These are phyloP conservation scores for Flaveria brownii DNA, from an alignment of 129 eudicot species.

Conservation along the genomic window DNA sequence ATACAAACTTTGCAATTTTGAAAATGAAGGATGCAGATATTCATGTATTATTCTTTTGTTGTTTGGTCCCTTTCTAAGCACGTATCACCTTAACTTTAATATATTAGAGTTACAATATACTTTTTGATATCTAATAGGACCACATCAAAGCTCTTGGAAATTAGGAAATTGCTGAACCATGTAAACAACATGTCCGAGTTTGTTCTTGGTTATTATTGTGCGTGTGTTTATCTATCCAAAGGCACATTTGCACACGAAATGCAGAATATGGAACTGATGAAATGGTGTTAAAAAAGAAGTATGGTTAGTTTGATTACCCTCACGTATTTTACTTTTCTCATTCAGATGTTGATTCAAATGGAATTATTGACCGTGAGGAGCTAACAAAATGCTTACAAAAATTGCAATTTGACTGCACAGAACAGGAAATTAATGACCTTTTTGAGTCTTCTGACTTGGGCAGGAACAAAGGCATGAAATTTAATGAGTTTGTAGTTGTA, in stretches of 20 bases:
- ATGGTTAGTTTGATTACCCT: not conserved
- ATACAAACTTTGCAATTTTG: not conserved
- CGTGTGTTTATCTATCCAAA: not conserved
- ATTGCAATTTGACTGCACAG: conserved; percentile 45
- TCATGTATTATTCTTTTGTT: not conserved
- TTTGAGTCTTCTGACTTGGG: conserved; percentile 56
- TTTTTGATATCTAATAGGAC: not conserved
- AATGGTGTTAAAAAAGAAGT: not conserved
- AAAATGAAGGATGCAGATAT: not conserved
- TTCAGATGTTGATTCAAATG: conserved; percentile 62
- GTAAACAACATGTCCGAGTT: not conserved
- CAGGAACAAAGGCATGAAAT: conserved; percentile 50
- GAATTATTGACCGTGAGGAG: conserved; percentile 51
- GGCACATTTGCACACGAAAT: not conserved
- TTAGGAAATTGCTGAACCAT: not conserved
- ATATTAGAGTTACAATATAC: not conserved
- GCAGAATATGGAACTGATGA: not conserved
- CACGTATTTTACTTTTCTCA: not conserved
- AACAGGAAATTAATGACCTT: conserved; percentile 59
- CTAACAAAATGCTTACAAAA: conserved; percentile 56
- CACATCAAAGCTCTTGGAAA: not conserved
- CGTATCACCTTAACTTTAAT: not conserved
- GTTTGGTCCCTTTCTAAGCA: not conserved
- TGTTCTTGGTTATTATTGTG: not conserved
- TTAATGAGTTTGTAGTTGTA: conserved; percentile 61